phyloP scores from a whole-genome alignment of 495 filamentous ascomycete genomes.

The Tetracladium marchalianum region DNA sequence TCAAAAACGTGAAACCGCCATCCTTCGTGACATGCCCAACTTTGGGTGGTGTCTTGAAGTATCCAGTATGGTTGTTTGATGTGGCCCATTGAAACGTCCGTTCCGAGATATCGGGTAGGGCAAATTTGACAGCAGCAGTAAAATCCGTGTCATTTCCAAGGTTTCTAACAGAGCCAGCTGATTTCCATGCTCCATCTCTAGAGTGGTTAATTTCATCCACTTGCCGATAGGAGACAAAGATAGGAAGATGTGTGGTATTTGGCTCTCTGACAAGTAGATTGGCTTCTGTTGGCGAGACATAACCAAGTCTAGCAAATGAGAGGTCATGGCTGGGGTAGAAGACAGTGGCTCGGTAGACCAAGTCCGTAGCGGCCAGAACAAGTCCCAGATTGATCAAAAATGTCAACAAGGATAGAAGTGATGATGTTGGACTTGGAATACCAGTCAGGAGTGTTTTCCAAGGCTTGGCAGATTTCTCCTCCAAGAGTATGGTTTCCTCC shows the following conservation, averaged over 20 bases:
- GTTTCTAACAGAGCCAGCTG: conserved; percentile 49
- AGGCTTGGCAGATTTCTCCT: conserved; percentile 28
- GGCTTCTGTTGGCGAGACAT: conserved; percentile 72
- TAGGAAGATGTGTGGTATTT: conserved; percentile 57
- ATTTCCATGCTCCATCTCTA: conserved; percentile 49
- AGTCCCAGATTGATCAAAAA: conserved; percentile 60
- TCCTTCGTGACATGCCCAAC: conserved; percentile 47
- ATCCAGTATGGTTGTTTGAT: conserved; percentile 76
- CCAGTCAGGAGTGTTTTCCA: conserved; percentile 65
- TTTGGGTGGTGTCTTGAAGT: conserved; percentile 58
- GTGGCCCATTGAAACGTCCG: conserved; percentile 71
- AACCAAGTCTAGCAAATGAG: conserved; percentile 74
- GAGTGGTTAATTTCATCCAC: conserved; percentile 35
- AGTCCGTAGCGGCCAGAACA: conserved; percentile 58
- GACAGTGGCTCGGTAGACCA: conserved; percentile 57
- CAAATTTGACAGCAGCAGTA: conserved; percentile 53
- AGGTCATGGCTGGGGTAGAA: conserved; percentile 63
- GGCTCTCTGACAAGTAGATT: conserved; percentile 80
- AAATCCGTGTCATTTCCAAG: conserved; percentile 74
- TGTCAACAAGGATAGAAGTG: conserved; percentile 47
- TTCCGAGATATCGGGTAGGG: conserved; percentile 37
- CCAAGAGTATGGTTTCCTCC: conserved; percentile 36
- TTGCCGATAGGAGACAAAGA: conserved; percentile 51
- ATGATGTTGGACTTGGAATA: conserved; percentile 54
- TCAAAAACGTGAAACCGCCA: conserved; percentile 72